Evolutionary conservation across 306 rosid species (phyloP).

Genomic region (Medicago arabica): DNA sequence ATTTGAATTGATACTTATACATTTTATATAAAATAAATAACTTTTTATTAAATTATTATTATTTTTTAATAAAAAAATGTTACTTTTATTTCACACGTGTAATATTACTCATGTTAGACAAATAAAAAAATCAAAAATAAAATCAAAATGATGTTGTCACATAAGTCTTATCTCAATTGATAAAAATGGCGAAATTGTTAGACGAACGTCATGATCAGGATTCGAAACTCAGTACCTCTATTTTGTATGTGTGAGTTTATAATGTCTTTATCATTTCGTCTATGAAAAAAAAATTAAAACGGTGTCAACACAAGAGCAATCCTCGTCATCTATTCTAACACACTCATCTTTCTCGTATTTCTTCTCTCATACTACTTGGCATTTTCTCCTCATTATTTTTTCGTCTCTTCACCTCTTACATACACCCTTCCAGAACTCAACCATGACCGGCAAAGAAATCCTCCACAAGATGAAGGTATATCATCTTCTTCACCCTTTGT

Average conservation of each 20-base stretch:
- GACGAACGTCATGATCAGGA: too few relatives aligned
- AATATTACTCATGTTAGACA: too few relatives aligned
- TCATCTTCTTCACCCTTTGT: neutral
- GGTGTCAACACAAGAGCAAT: slow-evolving; percentile 55
- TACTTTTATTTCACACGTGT: too few relatives aligned
- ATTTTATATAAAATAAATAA: too few relatives aligned
- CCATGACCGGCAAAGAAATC: slow-evolving; percentile 79
- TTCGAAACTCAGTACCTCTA: too few relatives aligned
- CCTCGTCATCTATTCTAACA: slow-evolving; percentile 39
- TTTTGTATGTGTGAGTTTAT: too few relatives aligned
- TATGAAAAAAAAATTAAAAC: neutral
- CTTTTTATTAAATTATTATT: too few relatives aligned
- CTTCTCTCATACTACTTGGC: neutral
- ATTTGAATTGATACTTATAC: too few relatives aligned
- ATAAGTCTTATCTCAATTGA: too few relatives aligned
- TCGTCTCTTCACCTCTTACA: slow-evolving; percentile 1
- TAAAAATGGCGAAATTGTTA: too few relatives aligned
- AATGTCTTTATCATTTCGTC: too few relatives aligned
- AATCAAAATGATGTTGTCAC: slow-evolving; percentile 50
- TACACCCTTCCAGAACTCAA: neutral
- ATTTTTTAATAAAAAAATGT: too few relatives aligned
- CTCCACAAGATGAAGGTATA: slow-evolving; percentile 84
- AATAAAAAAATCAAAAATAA: neutral
- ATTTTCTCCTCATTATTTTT: neutral
- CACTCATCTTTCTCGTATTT: slow-evolving; percentile 35